Evolutionary conservation across 352 stramenopile species (phyloP), one percentile per base, ranked within the genome.

Genomic region (Phytophthora syringae): DNA sequence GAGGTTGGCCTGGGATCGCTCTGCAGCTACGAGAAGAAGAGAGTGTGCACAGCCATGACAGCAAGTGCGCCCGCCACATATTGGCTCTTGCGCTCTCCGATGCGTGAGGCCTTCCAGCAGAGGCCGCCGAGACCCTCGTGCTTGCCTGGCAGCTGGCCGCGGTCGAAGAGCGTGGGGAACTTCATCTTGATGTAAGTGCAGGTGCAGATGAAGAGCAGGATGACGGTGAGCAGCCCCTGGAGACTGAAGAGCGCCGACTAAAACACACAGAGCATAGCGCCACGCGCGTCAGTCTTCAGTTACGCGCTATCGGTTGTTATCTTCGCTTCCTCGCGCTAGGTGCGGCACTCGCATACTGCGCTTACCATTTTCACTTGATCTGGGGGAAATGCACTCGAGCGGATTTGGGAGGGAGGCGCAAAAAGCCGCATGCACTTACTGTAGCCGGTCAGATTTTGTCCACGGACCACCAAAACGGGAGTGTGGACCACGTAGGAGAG

Each of bases 181-280:
- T 98, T 95, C 73, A 97, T 96, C 66, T 97, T 92, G 36, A 99
- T 84, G 84, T 98, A 99, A 11, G 96, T 97, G 76, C 93, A 98
- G 32, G 94, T 98, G 80, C 96, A 99, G 80, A 99, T 98, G 72
- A 99, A 92, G 43, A 99, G 88, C 52, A 99, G 70, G 42, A 99
- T 80, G 36, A 99, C 93, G 16, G 96, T 99, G 39, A 99, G 88
- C 44, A 99, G 79, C 28, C 94, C 97, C 48, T 97, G 93, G 67
- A 99, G 97, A 60, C 98, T 97, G 72, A 99, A 99, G 32, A 99
- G 94, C 20, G 97, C 97, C 32, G 94, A 98, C 96, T 98, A 47
- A 32, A 66, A 0, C 25, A 44, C 34, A 45, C 4, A 71, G 37
- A 45, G 47, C 10, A 65, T 18, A 71, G 18, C 59, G 7, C 11